Evolutionary conservation across 2,329 filamentous ascomycete species (phyloP).

Genomic region (Decorospora gaudefroyi): DNA sequence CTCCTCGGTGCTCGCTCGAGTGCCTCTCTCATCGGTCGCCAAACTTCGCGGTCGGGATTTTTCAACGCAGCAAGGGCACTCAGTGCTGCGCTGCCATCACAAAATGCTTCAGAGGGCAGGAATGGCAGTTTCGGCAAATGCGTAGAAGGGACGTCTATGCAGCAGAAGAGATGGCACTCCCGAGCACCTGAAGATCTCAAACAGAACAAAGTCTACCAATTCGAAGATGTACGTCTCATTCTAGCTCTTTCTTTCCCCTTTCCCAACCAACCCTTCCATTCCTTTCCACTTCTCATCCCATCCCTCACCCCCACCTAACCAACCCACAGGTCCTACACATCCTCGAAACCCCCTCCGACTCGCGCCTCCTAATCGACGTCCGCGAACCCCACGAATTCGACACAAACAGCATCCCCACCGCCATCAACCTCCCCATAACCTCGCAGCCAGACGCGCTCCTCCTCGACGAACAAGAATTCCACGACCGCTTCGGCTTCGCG

Average conservation of each 20-base stretch:
- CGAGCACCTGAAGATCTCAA: slow-evolving; percentile 27
- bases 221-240: slow-evolving; percentile 41
- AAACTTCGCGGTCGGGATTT: slow-evolving; percentile 13
- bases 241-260: no score
- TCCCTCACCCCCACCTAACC: not conserved
- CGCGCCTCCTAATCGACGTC: slow-evolving; percentile 59
- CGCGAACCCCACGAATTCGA: slow-evolving; percentile 72
- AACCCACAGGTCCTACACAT: slow-evolving; percentile 43
- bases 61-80: slow-evolving; percentile 12
- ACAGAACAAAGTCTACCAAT: slow-evolving; percentile 48
- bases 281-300: not conserved
- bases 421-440: slow-evolving; percentile 80
- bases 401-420: slow-evolving; percentile 71
- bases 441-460: slow-evolving; percentile 79
- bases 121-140: not conserved
- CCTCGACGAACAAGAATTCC: slow-evolving; percentile 76
- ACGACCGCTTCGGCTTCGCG: slow-evolving; percentile 75
- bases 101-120: slow-evolving; percentile 1
- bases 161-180: slow-evolving; percentile 47
- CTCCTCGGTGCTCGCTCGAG: slow-evolving; percentile 17
- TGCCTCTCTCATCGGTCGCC: slow-evolving; percentile 13
- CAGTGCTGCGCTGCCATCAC: slow-evolving; percentile 9
- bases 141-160: no score
- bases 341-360: slow-evolving; percentile 30
- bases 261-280: not conserved